Evolutionary conservation across 2,329 filamentous ascomycete species (phyloP), one percentile per base, ranked within the genome.

Genomic region (Hypocreales sp.): DNA sequence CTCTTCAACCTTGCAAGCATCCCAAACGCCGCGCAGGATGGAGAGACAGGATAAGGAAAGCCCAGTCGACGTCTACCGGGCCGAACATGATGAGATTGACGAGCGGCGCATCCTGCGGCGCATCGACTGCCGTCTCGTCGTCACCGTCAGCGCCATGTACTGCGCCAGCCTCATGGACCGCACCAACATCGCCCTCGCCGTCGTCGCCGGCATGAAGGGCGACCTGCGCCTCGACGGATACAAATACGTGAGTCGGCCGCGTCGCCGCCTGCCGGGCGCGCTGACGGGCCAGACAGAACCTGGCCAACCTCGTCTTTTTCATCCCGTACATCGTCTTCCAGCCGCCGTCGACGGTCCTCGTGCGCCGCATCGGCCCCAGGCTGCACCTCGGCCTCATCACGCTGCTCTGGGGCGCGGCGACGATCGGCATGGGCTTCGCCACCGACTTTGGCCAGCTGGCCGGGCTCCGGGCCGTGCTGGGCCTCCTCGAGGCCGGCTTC

Each of bases 131-230:
- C 68, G 74, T 3, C 55, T 79, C 4, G 67, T 79, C 22, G 44
- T 64, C 4, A 72, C 65, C 2, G 66, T 72, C 5, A 74, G 74
- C 13, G 44, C 64, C 36, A 65, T 83, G 54, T 86, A 86, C 50
- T 81, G 77, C 45, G 61, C 81, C 40, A 77, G 68, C 36, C 55
- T 87, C 32, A 80, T 87, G 71, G 81, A 90, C 44, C 62, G 81
- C 18, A 82, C 77, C 2, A 87, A 87, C 48, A 53, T 86, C 45
- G 69, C 69, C n/a, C 60, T 69, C 14, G 79, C 79, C 22, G 69
- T 69, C 24, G 76, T 87, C 45, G 79, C 81, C 13, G 80, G 67
- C 28, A 67, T 71, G 62, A 40, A 44, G 11, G 35, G 35, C 2
- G 67, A 71, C 25, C 48, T 72, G 15, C 25, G 42, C 4, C 47